Percentiles rank a stretch among this genome's conserved stretches.
Conservation (phyloP, 1,284 basidiomycete genomes). For the Leccinum pachyderme region DNA sequence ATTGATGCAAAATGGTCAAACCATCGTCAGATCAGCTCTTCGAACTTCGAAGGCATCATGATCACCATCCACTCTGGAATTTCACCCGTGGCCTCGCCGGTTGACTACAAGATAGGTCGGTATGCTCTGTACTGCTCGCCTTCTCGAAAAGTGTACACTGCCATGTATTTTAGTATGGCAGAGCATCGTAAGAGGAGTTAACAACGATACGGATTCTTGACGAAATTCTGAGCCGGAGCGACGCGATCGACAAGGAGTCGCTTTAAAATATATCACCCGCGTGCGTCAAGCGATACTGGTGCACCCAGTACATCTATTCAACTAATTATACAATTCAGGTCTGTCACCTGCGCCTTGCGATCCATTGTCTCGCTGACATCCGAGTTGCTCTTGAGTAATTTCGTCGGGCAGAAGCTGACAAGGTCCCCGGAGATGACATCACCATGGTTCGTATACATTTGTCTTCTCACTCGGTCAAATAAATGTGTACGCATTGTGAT, state of each 20-base stretch:
- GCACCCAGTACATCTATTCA: neutral
- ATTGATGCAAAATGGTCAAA: constrained; percentile 89
- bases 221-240: constrained; percentile 89
- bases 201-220: constrained; percentile 89
- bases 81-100: constrained; percentile 92
- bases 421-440: constrained; percentile 89
- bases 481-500: too few relatives aligned
- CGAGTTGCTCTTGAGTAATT: constrained; percentile 91
- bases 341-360: constrained; percentile 86
- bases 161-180: too few relatives aligned
- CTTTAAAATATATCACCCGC: constrained; percentile 91
- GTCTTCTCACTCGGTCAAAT: neutral
- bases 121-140: constrained; percentile 42
- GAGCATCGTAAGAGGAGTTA: constrained; percentile 89
- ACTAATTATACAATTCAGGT: constrained; percentile 52
- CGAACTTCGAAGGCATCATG: constrained; percentile 88
- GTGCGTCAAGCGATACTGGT: too few relatives aligned
- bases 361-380: constrained; percentile 90
- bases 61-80: constrained; percentile 90
- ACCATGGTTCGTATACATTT: constrained; percentile 48
- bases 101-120: constrained; percentile 87
- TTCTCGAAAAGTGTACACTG: neutral
- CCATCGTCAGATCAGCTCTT: constrained; percentile 88
- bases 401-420: constrained; percentile 87
- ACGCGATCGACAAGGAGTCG: constrained; percentile 92